Conservation (phyloP, 148 eudicot species). For the Chenopodium album region DNA sequence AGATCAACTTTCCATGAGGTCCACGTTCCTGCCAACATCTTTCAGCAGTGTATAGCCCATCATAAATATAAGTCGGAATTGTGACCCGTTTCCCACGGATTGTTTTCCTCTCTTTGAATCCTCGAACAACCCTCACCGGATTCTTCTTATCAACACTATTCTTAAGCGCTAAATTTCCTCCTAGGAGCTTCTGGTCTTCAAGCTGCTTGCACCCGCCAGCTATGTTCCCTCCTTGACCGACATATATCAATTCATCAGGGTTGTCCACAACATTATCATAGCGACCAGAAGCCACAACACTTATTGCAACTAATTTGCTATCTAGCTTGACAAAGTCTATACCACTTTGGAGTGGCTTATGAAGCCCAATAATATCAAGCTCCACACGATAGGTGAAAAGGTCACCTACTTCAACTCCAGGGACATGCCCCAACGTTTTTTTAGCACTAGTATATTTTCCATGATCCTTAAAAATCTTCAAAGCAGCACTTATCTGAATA, state of each 20-base stretch:
- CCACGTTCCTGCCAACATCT: conserved; percentile 51
- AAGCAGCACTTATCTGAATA: conserved; percentile 55
- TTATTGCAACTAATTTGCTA: conserved; percentile 45
- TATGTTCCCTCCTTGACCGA: conserved; percentile 72
- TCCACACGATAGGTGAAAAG: conserved; percentile 78
- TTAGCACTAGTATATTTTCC: conserved; percentile 53
- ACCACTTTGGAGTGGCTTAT: conserved; percentile 68
- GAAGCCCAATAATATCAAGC: conserved; percentile 80
- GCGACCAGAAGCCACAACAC: conserved; percentile 80
- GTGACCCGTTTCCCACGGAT: conserved; percentile 43
- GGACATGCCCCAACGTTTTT: conserved; percentile 50
- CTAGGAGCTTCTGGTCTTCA: conserved; percentile 83
- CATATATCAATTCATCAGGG: conserved; percentile 62
- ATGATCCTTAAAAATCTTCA: conserved; percentile 44
- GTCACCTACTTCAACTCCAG: conserved; percentile 92
- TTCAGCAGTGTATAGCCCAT: conserved; percentile 68
- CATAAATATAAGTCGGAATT: conserved; percentile 61
- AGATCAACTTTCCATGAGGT: conserved; percentile 58
- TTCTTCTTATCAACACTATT: conserved; percentile 54
- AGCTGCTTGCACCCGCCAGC: conserved; percentile 48
- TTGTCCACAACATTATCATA: conserved; percentile 63
- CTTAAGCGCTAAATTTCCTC: conserved; percentile 72
- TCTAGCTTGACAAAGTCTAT: conserved; percentile 59
- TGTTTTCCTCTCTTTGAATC: conserved; percentile 57
- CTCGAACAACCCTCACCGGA: conserved; percentile 79